phyloP scores from a whole-genome alignment of 2,329 filamentous ascomycete genomes.

The Fusarium nodosum region DNA sequence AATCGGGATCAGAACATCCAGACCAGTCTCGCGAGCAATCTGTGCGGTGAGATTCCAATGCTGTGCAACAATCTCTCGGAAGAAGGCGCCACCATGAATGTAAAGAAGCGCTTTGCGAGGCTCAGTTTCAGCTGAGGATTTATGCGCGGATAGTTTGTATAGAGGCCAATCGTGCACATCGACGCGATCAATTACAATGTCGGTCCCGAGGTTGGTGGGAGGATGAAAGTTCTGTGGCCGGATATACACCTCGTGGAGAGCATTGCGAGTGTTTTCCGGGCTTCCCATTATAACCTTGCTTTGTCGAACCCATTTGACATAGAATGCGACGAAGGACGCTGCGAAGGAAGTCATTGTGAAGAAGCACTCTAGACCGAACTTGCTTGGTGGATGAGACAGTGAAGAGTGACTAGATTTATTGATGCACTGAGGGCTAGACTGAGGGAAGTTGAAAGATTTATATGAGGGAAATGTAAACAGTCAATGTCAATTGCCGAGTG shows the following conservation, averaged over 20 bases:
- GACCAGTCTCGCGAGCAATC: neutral
- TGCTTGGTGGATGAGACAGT: no score
- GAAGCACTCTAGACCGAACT: no score
- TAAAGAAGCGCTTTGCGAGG: constrained; percentile 9
- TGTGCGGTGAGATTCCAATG: constrained; percentile 1
- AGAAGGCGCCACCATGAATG: constrained; percentile 4
- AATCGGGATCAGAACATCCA: constrained; percentile 6
- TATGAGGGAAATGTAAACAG: no score
- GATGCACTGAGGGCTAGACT: no score
- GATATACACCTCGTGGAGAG: neutral
- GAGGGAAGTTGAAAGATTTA: no score
- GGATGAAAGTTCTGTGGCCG: constrained; percentile 4
- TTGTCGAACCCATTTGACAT: neutral
- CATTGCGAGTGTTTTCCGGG: neutral
- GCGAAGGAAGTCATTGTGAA: neutral
- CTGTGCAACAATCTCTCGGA: neutral
- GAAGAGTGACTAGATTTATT: no score
- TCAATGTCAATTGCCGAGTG: no score
- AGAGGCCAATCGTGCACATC: constrained; percentile 13
- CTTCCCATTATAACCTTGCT: neutral
- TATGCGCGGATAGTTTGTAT: neutral
- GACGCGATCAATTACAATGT: constrained; percentile 1
- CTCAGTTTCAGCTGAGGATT: neutral
- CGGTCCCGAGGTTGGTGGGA: neutral
- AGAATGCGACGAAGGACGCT: neutral